Evolutionary conservation across 148 eudicot genomes (phyloP), one percentile per base, ranked within the genome.

Genomic region (Rhododendron simsii): DNA sequence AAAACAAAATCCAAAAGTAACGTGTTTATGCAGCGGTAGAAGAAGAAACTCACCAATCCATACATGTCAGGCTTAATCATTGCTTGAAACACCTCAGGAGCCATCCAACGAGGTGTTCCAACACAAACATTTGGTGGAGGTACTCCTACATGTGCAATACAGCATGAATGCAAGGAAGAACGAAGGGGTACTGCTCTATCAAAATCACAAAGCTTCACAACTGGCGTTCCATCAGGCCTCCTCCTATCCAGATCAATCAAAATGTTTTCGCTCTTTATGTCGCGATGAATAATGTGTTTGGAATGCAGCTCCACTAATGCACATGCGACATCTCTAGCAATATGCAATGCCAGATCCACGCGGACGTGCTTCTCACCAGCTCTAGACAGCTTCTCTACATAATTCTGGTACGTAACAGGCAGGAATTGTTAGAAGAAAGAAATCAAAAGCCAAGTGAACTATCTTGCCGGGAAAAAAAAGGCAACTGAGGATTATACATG

Each of bases 41-140:
- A 13, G 45, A 53, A 84, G 69, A 81, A 65, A 89, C 95, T 89
- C 87, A 96, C 99, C 94, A 93, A 89, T 50, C 99, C 99, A 91
- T 97, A 97, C 59, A 85, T 14, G 41, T 85, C 85, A 33, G 85
- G 95, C 15, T 90, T 87, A 89, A 92, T 81, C 91, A 94, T 92
- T 81, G 99, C 93, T 81, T 77, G 91, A 80, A 91, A 91, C 84
- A 97, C 96, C 90, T 97, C 99, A 83, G 99, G 99, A 88, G 99
- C 98, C 99, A 97, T 97, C 99, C 99, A 97, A 45, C 95, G 92
- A 81, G 98, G 98, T 11, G 98, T 97, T 83, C 99, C 99, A 85
- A 97, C 95, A 89, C 98, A 97, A 35, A 91, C 65, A 89, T 95
- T 91, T 86, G 99, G 98, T 41, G 95, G 91, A 86, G 92, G 98